Percentiles rank a stretch among this genome's conserved stretches.
phyloP scores from a whole-genome alignment of 805 yeast genomes.

The Zygotorulaspora sp. region DNA sequence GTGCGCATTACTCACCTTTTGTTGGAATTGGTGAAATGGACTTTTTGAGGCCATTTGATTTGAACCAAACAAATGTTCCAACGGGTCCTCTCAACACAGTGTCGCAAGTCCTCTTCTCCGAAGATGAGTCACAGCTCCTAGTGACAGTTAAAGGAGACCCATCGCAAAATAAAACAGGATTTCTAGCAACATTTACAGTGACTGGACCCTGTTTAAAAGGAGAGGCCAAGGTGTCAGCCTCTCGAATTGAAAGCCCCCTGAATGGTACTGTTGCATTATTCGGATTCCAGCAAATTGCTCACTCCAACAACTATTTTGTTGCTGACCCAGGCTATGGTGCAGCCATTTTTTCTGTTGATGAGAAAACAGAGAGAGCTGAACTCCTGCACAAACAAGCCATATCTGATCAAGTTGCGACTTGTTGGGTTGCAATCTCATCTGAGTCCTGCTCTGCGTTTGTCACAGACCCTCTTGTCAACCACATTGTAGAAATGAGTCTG shows the following conservation, averaged over 20 bases:
- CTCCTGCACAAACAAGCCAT: conserved; percentile 8
- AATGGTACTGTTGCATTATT: conserved; percentile 10
- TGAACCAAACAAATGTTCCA: conserved; percentile 4
- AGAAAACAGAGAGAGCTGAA: conserved; percentile 1
- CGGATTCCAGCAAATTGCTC: conserved; percentile 9
- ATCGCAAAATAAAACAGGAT: conserved; percentile 6
- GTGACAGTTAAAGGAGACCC: conserved; percentile 11
- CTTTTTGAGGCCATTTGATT: conserved; percentile 9
- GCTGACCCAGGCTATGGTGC: conserved; percentile 10
- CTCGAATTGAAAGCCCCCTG: conserved; percentile 1
- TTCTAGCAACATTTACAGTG: too few species aligned
- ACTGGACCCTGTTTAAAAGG: too few species aligned
- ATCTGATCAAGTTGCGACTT: conserved; percentile 9
- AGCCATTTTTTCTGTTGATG: conserved; percentile 9
- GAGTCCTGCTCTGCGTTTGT: conserved; percentile 8
- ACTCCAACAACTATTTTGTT: conserved; percentile 7
- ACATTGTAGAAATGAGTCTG: conserved; percentile 11
- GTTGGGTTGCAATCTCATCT: conserved; percentile 8
- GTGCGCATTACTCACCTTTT: conserved; percentile 8
- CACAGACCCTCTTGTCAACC: conserved; percentile 12
- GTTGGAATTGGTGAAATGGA: conserved; percentile 11
- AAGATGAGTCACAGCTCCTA: conserved; percentile 8
- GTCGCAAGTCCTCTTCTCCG: conserved; percentile 7
- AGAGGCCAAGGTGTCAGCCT: too few species aligned
- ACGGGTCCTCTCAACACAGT: conserved; percentile 10